These are phyloP conservation scores for Kodamaea anthophila DNA, from an alignment of 1,139 yeast genomes.

Conservation along the genomic window DNA sequence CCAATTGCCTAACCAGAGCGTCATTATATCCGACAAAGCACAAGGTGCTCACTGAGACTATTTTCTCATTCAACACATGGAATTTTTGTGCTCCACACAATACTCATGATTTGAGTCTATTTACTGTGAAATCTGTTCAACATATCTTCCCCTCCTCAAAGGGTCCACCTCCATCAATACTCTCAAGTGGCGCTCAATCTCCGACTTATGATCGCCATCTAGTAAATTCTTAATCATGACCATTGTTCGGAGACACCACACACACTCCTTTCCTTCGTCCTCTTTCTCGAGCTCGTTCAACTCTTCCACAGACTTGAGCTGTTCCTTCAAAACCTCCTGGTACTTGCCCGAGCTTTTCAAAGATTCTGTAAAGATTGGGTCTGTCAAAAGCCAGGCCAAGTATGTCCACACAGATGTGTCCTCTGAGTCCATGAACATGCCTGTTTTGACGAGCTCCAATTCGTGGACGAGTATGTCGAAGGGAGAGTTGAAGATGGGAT, in stretches of 20 bases:
- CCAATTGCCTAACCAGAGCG: too few species aligned
- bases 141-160: constrained; percentile 56
- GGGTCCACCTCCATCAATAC: constrained; percentile 61
- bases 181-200: constrained; percentile 20
- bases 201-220: constrained; percentile 11
- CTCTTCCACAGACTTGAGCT: constrained; percentile 39
- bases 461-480: constrained; percentile 47
- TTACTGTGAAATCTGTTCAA: constrained; percentile 26
- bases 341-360: constrained; percentile 15
- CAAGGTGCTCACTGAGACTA: too few species aligned
- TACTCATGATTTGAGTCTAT: too few species aligned
- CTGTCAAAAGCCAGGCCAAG: constrained; percentile 71
- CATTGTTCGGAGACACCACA: constrained; percentile 62
- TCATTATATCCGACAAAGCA: too few species aligned
- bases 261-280: constrained; percentile 53
- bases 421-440: constrained; percentile 87
- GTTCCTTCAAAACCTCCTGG: constrained; percentile 30
- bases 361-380: constrained; percentile 38
- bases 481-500: constrained; percentile 19
- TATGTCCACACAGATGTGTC: constrained; percentile 94
- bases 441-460: constrained; percentile 66
- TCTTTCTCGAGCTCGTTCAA: constrained; percentile 55
- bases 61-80: too few species aligned
- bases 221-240: constrained; percentile 38
- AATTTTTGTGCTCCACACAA: too few species aligned